Evolutionary conservation across 495 filamentous ascomycete genomes (phyloP).

Genomic region (Penicillium alfredii): DNA sequence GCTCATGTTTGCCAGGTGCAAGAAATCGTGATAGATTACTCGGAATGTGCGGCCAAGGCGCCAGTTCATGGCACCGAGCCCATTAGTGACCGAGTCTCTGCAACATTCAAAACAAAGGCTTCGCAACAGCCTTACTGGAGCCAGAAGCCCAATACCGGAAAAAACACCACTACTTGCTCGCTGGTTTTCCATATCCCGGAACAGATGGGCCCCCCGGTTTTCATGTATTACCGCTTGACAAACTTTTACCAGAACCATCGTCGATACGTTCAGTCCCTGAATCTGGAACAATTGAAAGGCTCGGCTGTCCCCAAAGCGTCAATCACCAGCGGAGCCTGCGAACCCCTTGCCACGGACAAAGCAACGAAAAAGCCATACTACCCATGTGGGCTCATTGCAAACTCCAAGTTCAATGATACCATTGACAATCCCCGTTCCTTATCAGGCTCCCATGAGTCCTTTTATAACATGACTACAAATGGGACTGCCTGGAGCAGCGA

Average conservation of each 20-base stretch:
- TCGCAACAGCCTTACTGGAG: conserved; percentile 22
- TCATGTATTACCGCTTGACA: conserved; percentile 89
- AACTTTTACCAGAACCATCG: conserved; percentile 99
- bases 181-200: conserved; percentile 75
- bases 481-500: conserved; percentile 86
- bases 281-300: conserved; percentile 75
- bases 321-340: conserved; percentile 64
- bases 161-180: conserved; percentile 47
- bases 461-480: conserved; percentile 68
- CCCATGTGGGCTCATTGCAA: conserved; percentile 92
- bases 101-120: conserved; percentile 55
- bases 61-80: conserved; percentile 24
- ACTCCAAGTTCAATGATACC: conserved; percentile 96
- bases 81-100: conserved; percentile 52
- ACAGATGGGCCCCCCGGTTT: conserved; percentile 68
- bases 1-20: conserved; percentile 56
- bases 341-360: conserved; percentile 58
- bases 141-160: conserved; percentile 9
- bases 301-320: conserved; percentile 51
- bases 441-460: conserved; percentile 33
- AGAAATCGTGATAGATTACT: conserved; percentile 87
- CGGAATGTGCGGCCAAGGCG: conserved; percentile 56
- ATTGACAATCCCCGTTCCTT: conserved; percentile 57
- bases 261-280: conserved; percentile 86
- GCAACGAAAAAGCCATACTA: conserved; percentile 67